Evolutionary conservation across 441 rosid species (phyloP), one percentile per base, ranked within the genome.

Genomic region (Codiaeum variegatum): DNA sequence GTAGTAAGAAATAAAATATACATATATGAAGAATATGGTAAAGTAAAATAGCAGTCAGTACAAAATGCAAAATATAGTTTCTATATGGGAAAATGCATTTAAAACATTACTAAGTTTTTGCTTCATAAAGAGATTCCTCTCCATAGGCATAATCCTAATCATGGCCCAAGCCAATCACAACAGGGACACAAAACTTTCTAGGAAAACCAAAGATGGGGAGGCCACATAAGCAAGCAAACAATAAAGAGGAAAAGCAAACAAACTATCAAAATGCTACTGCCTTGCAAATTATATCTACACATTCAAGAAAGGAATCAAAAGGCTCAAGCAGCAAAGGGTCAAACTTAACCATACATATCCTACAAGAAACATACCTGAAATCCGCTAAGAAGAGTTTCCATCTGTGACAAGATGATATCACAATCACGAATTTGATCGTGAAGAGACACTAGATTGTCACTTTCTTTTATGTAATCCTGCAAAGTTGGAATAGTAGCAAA

Each of bases 371-470:
- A 66, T 83, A 91, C 99, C 98, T 93, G 98, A 89, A 96, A 96
- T 76, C 97, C 98, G 83, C 90, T 87, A 18, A 96, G 95, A 76
- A 96, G 97, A 58, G 91, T 89, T 84, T 96, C 99, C 98, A 95
- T 95, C 77, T 95, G 98, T 62, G 97, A 88, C 85, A 95, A 83
- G 71, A 95, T 95, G 83, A 77, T 73, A 81, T 95, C 98, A 73
- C 99, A 93, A 77, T 90, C 99, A 76, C 84, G 92, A 86, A 93
- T 96, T 85, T 93, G 99, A 80, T 93, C 91, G 83, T 96, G 99
- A 75, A 96, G 97, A 66, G 97, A 95, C 73, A 95, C 94, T 60
- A 93, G 83, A 80, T 90, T 95, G 78, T 93, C 99, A 81, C 99
- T 95, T 86, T 95, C 99, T 76, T 86, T 91, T 69, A 94, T 94